Base-by-base conservation (phyloP, 2,329 filamentous ascomycete species). In the Pseudocercospora crystallina region DNA sequence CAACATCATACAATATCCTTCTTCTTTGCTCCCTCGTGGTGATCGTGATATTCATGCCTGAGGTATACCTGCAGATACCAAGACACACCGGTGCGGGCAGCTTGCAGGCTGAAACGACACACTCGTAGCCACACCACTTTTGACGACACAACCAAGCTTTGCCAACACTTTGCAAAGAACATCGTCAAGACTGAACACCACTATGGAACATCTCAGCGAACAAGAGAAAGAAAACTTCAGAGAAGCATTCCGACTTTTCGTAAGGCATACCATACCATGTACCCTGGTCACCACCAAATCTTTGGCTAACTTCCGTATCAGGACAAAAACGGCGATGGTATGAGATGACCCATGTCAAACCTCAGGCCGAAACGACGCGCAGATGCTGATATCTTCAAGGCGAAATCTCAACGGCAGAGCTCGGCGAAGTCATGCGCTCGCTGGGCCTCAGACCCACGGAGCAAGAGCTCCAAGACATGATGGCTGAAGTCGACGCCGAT, bases 241-340 rank as follows among this genome's bases (percentile, higher is more conserved):
- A 17, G 44, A 55, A 26, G 52, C 52, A 8, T 55, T 55, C 35
- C 45, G 43, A 29, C 37, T 55, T 12, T 55, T 55, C 15, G 52
- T 55, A 51, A 14, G 48, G 13, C n/a, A 5, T 34, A n/a, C 17
- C n/a, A 33, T 9, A 11, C 20, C 20, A 26, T 11, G 32, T 36
- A 13, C n/a, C 11, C 9, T 13, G 33, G 31, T 38, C 12, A 37
- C 32, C 20, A 31, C 20, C 12, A 15, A 31, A 13, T 46, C 26
- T 34, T 45, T 46, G 43, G 34, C 39, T 26, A 7, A 26, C 20
- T 26, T 15, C 11, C 13, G n/a, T 46, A 15, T 43, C 30, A 55
- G 52, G 54, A 57, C 43, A 51, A 57, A 42, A 54, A 57, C 29
- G 54, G 54, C 31, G 54, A 57, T 47, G 54, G 54, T 57, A 36